These are phyloP conservation scores for Ogataea corticis DNA, from an alignment of 805 yeast genomes.

Conservation along the genomic window DNA sequence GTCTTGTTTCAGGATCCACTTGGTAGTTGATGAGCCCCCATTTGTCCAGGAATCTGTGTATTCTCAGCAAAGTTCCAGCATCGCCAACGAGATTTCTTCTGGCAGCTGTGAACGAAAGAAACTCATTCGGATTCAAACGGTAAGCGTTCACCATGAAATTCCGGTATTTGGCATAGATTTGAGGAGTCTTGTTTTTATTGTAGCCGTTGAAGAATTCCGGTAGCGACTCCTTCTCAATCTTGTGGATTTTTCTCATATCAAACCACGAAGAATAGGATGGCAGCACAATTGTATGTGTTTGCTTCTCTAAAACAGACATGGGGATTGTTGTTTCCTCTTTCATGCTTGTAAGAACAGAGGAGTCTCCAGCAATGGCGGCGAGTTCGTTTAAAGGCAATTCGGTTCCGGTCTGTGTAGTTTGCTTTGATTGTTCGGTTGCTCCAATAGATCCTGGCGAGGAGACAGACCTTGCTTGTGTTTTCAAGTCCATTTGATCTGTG, in stretches of 20 bases:
- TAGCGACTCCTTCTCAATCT: constrained; percentile 76
- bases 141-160: constrained; percentile 89
- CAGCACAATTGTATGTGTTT: constrained; percentile 79
- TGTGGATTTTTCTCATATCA: constrained; percentile 66
- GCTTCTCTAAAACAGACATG: constrained; percentile 35
- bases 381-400: background rate
- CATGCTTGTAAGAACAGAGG: background rate
- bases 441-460: too few species aligned
- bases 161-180: constrained; percentile 76
- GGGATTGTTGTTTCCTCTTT: constrained; percentile 19
- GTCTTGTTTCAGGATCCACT: constrained; percentile 76
- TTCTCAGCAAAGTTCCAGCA: constrained; percentile 82
- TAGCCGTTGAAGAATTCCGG: constrained; percentile 77
- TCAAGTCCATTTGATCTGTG: constrained; percentile 9
- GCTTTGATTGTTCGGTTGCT: background rate
- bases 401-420: background rate
- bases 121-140: constrained; percentile 86
- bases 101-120: constrained; percentile 84
- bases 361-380: background rate
- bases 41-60: constrained; percentile 78
- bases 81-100: constrained; percentile 91
- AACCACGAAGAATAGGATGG: constrained; percentile 93
- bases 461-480: too few species aligned
- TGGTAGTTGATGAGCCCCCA: constrained; percentile 96
- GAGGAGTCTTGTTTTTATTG: constrained; percentile 75